Conservation (phyloP, 73 alveolate genomes). For the Stentor roeselii region DNA sequence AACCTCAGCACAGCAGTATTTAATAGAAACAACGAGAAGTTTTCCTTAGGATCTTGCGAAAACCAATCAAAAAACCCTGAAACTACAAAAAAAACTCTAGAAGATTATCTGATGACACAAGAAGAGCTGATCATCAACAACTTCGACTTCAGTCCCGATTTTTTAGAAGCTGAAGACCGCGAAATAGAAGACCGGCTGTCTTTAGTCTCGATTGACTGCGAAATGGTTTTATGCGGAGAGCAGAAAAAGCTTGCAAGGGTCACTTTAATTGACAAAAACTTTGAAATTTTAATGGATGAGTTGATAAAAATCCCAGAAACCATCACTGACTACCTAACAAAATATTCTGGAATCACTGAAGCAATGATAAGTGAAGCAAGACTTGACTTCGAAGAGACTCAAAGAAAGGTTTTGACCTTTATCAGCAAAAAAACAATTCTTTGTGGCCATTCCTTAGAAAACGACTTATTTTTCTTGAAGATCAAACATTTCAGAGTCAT, state of each 20-base stretch:
- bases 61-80: not conserved
- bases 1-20: not conserved
- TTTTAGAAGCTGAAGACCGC: not conserved
- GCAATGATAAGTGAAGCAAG: conserved; percentile 51
- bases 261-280: conserved; percentile 67
- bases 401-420: conserved; percentile 28
- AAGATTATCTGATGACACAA: not conserved
- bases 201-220: conserved; percentile 76
- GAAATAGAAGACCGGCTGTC: not conserved
- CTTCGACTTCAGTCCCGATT: not conserved
- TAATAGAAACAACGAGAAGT: not conserved
- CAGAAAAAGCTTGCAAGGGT: conserved; percentile 64
- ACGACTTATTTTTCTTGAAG: conserved; percentile 39
- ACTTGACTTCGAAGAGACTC: conserved; percentile 42
- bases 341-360: conserved; percentile 74
- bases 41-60: not conserved
- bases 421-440: conserved; percentile 37
- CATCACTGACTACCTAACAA: conserved; percentile 64
- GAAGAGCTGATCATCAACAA: not conserved
- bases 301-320: conserved; percentile 55
- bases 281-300: conserved; percentile 57
- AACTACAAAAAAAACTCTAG: not conserved
- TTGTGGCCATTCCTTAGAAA: conserved; percentile 52
- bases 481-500: conserved; percentile 38
- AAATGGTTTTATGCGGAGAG: conserved; percentile 66